Evolutionary conservation across 306 rosid species (phyloP).

Genomic region (Gastrolobium bilobum): DNA sequence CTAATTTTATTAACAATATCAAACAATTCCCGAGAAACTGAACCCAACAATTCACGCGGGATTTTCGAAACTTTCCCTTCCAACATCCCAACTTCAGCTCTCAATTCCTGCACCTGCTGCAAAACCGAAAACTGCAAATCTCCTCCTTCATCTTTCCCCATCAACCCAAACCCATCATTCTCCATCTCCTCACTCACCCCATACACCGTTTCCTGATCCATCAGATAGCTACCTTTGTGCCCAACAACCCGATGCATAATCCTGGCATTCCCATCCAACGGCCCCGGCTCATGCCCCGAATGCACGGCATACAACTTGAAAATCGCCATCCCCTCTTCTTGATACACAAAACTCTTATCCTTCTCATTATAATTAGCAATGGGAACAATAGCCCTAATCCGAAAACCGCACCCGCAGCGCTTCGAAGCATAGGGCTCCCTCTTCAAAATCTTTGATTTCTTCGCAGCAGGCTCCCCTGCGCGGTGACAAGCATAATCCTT

Average conservation of each 20-base stretch:
- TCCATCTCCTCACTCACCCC: constrained; percentile 97
- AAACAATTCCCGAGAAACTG: constrained; percentile 78
- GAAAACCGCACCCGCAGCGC: constrained; percentile 98
- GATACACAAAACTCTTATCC: constrained; percentile 96
- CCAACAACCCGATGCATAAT: constrained; percentile 98
- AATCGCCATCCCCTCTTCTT: constrained; percentile 92
- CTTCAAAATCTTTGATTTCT: constrained; percentile 84
- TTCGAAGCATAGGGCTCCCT: constrained; percentile 97
- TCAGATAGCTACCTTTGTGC: constrained; percentile 79
- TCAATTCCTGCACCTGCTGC: constrained; percentile 93
- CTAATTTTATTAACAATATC: constrained; percentile 86
- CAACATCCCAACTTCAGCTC: constrained; percentile 78
- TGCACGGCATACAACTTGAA: constrained; percentile 96
- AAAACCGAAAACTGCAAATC: constrained; percentile 78
- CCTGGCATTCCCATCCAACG: constrained; percentile 96
- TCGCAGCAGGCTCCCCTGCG: constrained; percentile 92
- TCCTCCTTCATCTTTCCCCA: constrained; percentile 92
- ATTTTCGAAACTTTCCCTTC: constrained; percentile 79
- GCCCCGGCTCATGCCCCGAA: constrained; percentile 99
- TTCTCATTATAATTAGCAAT: constrained; percentile 94
- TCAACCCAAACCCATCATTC: constrained; percentile 76
- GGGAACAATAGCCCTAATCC: constrained; percentile 98
- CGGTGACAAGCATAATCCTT: constrained; percentile 99
- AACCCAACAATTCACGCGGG: constrained; percentile 75
- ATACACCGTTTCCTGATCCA: constrained; percentile 89